phyloP scores from a whole-genome alignment of 805 yeast genomes.

The Metschnikowia kofuensis region DNA sequence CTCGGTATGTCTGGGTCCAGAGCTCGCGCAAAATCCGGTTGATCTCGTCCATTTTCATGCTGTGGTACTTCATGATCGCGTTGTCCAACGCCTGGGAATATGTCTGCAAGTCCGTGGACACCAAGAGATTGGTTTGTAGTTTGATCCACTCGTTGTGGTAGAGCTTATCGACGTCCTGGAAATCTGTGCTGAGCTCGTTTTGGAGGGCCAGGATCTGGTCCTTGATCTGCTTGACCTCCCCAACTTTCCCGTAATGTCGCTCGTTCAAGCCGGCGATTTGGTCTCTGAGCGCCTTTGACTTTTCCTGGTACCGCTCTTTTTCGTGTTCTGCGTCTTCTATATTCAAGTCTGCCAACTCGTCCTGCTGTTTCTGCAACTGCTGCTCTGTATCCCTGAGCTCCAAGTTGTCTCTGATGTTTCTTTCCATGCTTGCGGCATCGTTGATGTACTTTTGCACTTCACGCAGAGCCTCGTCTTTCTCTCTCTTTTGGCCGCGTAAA shows the following conservation, averaged over 20 bases:
- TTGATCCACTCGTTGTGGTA: conserved; percentile 72
- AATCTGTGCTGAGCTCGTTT: conserved; percentile 67
- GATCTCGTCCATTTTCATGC: conserved; percentile 88
- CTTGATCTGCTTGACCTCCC: conserved; percentile 81
- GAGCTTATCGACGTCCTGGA: conserved; percentile 56
- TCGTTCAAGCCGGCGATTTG: conserved; percentile 56
- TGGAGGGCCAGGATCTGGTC: conserved; percentile 60
- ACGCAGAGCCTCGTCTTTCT: conserved; percentile 23
- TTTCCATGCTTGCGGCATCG: conserved; percentile 61
- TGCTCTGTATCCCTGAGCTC: conserved; percentile 48
- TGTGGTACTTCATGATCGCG: conserved; percentile 91
- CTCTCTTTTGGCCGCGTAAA: conserved; percentile 12
- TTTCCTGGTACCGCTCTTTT: conserved; percentile 58
- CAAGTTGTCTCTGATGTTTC: conserved; percentile 62
- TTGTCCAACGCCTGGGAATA: conserved; percentile 84
- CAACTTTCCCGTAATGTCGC: conserved; percentile 68
- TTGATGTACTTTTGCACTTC: conserved; percentile 40
- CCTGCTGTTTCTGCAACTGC: conserved; percentile 37
- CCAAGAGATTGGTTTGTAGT: conserved; percentile 70
- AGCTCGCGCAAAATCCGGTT: conserved; percentile 83
- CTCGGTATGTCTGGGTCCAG: conserved; percentile 92
- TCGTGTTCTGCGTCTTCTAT: conserved; percentile 56
- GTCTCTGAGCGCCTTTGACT: conserved; percentile 49
- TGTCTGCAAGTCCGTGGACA: conserved; percentile 76
- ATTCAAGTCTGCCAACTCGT: conserved; percentile 46